phyloP scores from a whole-genome alignment of 495 filamentous ascomycete species.

The Penicillium pulvis region DNA sequence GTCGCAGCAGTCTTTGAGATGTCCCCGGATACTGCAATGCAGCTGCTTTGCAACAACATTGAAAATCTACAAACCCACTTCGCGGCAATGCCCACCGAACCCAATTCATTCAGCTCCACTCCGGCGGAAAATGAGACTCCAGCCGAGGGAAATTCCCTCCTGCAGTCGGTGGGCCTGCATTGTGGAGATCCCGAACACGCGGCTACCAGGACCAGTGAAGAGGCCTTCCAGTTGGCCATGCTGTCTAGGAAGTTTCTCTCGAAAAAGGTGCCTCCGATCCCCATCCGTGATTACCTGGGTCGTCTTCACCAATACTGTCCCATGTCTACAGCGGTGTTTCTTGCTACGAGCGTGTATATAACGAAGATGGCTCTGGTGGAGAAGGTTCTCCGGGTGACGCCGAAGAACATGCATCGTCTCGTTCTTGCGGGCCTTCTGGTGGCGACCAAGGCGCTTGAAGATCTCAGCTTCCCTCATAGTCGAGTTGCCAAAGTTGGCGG shows the following conservation, averaged over 20 bases:
- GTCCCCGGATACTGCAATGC: conserved; percentile 72
- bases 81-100: conserved; percentile 58
- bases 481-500: conserved; percentile 89
- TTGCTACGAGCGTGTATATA: conserved; percentile 92
- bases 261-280: conserved; percentile 77
- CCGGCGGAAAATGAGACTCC: conserved; percentile 59
- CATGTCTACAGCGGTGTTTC: conserved; percentile 92
- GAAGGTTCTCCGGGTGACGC: conserved; percentile 70
- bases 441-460: conserved; percentile 91
- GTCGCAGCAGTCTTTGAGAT: conserved; percentile 68
- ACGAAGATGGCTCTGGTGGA: conserved; percentile 76
- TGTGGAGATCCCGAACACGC: conserved; percentile 19
- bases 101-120: conserved; percentile 47
- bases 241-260: conserved; percentile 91
- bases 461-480: conserved; percentile 80
- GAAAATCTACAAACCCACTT: conserved; percentile 71
- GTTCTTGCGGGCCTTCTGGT: conserved; percentile 81
- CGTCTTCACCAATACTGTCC: conserved; percentile 90
- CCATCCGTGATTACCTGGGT: conserved; percentile 79
- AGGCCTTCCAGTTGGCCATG: conserved; percentile 37
- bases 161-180: conserved; percentile 34
- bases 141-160: conserved; percentile 22
- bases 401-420: conserved; percentile 83
- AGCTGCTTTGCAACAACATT: conserved; percentile 70
- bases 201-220: conserved; percentile 12